Evolutionary conservation across 1,139 yeast species (phyloP).

Genomic region (Pichia sp.): DNA sequence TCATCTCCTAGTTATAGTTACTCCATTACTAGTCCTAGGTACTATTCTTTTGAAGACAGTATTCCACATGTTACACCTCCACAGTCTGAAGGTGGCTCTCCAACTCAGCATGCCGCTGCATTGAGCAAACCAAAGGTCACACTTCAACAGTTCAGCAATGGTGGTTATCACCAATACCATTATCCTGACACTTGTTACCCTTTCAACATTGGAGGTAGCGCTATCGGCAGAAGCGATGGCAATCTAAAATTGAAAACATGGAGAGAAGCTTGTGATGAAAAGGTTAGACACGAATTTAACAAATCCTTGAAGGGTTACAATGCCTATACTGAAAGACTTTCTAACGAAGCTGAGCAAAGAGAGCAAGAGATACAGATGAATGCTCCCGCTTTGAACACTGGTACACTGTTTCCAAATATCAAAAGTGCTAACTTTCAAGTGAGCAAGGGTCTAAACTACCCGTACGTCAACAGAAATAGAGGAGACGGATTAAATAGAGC

Average conservation of each 20-base stretch:
- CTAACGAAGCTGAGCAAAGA: background rate
- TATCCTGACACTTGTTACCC: constrained; percentile 38
- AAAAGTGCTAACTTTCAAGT: constrained; percentile 5
- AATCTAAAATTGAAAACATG: constrained; percentile 25
- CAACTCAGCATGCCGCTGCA: constrained; percentile 20
- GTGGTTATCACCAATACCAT: constrained; percentile 19
- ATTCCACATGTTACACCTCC: constrained; percentile 24
- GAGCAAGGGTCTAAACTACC: constrained; percentile 4
- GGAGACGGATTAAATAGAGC: background rate
- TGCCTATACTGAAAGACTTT: constrained; percentile 17
- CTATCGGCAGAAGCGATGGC: constrained; percentile 18
- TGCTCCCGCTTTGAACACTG: constrained; percentile 4
- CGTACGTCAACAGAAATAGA: constrained; percentile 1
- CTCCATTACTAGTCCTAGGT: constrained; percentile 14
- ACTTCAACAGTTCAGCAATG: constrained; percentile 3
- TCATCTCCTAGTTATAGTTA: constrained; percentile 4
- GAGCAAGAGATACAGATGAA: background rate
- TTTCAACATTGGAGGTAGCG: constrained; percentile 30
- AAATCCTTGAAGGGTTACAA: constrained; percentile 22
- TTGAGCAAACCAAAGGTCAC: constrained; percentile 17
- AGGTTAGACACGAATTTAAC: constrained; percentile 24
- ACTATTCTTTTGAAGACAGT: constrained; percentile 8
- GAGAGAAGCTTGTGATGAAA: constrained; percentile 25
- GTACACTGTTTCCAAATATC: constrained; percentile 8
- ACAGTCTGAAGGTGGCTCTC: constrained; percentile 30